Evolutionary conservation across 208 protist species (phyloP), one percentile per base, ranked within the genome.

Genomic region (Kentomonas sorsogonicus): DNA sequence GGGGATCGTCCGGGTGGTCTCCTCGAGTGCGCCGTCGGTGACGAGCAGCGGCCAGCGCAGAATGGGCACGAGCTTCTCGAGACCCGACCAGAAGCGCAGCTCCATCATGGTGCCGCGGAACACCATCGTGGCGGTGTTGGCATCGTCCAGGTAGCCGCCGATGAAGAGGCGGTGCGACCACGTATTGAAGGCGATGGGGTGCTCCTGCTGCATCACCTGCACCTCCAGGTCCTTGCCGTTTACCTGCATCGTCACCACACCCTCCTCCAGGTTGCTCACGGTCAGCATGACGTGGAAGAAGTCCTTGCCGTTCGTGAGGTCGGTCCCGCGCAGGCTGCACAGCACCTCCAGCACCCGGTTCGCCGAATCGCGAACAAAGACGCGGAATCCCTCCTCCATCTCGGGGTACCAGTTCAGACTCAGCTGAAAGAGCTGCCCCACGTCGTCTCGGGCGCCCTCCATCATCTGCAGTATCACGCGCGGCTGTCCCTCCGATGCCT

Each of bases 121-220:
- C 1, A 88, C 74, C 53, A 65, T 65, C 11, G 41, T 57, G 9
- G 84, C 76, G 1, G 50, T 68, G 57, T 92, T 90, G 16, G 60
- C 66, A 48, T 90, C 84, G 54, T 95, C 73, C 9, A 91, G 60
- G 48, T 77, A 86, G 11, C 83, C 78, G 27, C 88, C 88, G 38
- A 95, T 60, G 60, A 88, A 92, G 30, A 95, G 77, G 30, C 83
- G 81, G 52, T 95, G 84, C n/a, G 79, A 72, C 85, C 88, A 95
- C 15, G 77, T 34, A 58, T 95, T 95, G 65, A 92, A 95, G 50
- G 78, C 79, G 34, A 89, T 82, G 26, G 88, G 84, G 58, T 91
- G 84, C 63, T 95, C 84, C 52, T 92, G 82, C 56, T 95, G 88
- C 26, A 95, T 41, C 20, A 89, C 69, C 68, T 86, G 79, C 15